A percentile compares a stretch with the other conserved stretches of the same genome.
phyloP scores from a whole-genome alignment of 1,284 basidiomycete species.

The Cerioporus squamosus region DNA sequence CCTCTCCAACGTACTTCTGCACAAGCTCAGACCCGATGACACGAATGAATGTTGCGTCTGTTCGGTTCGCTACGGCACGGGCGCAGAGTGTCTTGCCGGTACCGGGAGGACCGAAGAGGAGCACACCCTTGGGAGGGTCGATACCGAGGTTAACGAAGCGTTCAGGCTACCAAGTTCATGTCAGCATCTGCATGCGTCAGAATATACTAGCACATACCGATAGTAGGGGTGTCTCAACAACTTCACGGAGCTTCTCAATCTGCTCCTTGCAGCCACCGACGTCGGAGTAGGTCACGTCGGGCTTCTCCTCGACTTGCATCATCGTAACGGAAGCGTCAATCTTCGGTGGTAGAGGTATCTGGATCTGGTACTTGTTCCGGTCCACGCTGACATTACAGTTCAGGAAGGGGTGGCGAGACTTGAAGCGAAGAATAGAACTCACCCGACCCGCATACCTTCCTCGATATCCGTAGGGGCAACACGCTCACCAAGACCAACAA shows the following conservation, averaged over 20 bases:
- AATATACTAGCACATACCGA: slow-evolving; percentile 40
- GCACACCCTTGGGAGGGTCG: slow-evolving; percentile 98
- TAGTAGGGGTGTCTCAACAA: slow-evolving; percentile 96
- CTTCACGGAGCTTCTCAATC: slow-evolving; percentile 98
- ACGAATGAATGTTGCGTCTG: slow-evolving; percentile 99
- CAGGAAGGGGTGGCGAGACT: not conserved
- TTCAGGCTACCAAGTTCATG: slow-evolving; percentile 71
- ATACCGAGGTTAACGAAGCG: slow-evolving; percentile 98
- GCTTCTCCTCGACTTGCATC: slow-evolving; percentile 99
- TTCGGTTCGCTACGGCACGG: slow-evolving; percentile 97
- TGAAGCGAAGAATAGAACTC: slow-evolving; percentile 36
- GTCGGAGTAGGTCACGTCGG: slow-evolving; percentile 98
- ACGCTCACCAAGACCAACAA: slow-evolving; percentile 95
- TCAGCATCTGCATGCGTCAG: slow-evolving; percentile 17
- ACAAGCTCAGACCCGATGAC: slow-evolving; percentile 99
- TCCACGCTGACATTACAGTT: slow-evolving; percentile 62
- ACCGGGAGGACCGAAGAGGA: slow-evolving; percentile 96
- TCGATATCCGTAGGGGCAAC: slow-evolving; percentile 99
- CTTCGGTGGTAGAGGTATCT: slow-evolving; percentile 99
- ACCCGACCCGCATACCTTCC: slow-evolving; percentile 99
- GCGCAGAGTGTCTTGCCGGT: slow-evolving; percentile 99
- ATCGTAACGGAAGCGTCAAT: slow-evolving; percentile 99
- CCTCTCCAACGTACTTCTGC: slow-evolving; percentile 99
- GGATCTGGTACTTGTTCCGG: slow-evolving; percentile 97
- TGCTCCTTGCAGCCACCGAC: slow-evolving; percentile 99